Evolutionary conservation across 2,329 filamentous ascomycete species (phyloP), one percentile per base, ranked within the genome.

Genomic region (Alternaria triticina): DNA sequence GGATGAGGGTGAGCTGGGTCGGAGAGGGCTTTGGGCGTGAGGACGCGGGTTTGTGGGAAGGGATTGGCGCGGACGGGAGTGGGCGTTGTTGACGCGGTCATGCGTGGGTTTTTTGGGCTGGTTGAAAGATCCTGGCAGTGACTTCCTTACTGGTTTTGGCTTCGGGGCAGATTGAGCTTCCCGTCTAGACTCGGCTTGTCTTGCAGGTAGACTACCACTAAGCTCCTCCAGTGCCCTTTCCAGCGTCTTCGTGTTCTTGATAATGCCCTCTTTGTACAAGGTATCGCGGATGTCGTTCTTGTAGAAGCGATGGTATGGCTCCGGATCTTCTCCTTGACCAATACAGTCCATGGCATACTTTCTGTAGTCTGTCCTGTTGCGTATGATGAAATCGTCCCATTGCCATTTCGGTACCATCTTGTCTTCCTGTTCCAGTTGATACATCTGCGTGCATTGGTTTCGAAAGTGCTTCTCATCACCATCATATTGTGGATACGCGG

Each of bases 341-440:
- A 68, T 22, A 56, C 77, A 77, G 8, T 70, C 61, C 9, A 61
- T 22, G 1, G 50, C 63, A 25, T 80, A 79, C 1, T 57, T 47
- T 13, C 57, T 69, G 64, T 76, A 81, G n/a, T 80, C 76, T 6
- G 64, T 75, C 25, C 68, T 64, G 58, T 77, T 73, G 15, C 79
- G 72, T 25, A 80, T 73, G 36, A 81, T 73, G 57, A 70, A 81
- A 50, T 81, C 79, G 54, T 81, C 80, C 80, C 80, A 81, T 40
- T 77, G 74, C 65, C 70, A 79, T 44, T 74, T 79, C 1, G 78
- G 74, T 13, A 78, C 71, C 74, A 78, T 77, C 40, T 70, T 75
- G 25, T 77, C 75, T 36, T 75, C 67, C 11, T 56, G 23, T 15
- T 77, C 73, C 7, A 80, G 67, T 22, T 67, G 51, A 20, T 72